Base-by-base conservation (phyloP, 2,329 filamentous ascomycete genomes). In the Aureobasidium sp. region DNA sequence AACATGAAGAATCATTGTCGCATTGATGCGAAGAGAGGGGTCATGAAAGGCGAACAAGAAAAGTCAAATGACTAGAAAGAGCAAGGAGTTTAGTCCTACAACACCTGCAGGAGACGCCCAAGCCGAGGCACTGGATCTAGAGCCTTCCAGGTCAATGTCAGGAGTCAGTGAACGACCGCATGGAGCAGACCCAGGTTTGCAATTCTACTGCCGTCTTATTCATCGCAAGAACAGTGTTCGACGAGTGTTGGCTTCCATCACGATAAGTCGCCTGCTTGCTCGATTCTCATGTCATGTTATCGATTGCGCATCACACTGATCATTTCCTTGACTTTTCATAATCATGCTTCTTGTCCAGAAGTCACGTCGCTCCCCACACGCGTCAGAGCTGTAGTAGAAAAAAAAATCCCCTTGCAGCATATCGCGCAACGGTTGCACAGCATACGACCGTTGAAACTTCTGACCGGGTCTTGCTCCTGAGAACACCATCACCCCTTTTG, bases 351-450 rank as follows among this genome's bases (percentile, higher is more conserved):
- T 25, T 49, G 24, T 49, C 22, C 44, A 35, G 21, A 19, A 32
- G 32, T 24, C 29, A 34, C 29, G 27, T 35, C 14, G 5, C 44
- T 48, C 44, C 42, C 32, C 37, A 48, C 30, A 48, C 44, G 44
- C 44, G 44, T 48, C 44, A 37, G 32, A 37, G 44, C 3, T n/a
- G n/a, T n/a, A n/a, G 40, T 25, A 30, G 17, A 30, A 44, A 29
- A 21, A 35, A 32, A 34, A 24, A 17, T 35, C 32, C 27, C 48
- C 48, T 51, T 51, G 48, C 37, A 37, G 35, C 37, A 41, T 34
- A 40, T 40, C 37, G 37, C 48, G 37, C 48, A 51, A 51, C 48
- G 48, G 48, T 51, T 51, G 37, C 48, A 51, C 48, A 51, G 32
- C 48, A 37, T 34, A 51, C 48, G 29, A 41, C 48, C 48, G 48